Percentiles rank a stretch among this genome's conserved stretches.
Conservation (phyloP, 371 early-diverging fungal species). For the Mortierella sp. region DNA sequence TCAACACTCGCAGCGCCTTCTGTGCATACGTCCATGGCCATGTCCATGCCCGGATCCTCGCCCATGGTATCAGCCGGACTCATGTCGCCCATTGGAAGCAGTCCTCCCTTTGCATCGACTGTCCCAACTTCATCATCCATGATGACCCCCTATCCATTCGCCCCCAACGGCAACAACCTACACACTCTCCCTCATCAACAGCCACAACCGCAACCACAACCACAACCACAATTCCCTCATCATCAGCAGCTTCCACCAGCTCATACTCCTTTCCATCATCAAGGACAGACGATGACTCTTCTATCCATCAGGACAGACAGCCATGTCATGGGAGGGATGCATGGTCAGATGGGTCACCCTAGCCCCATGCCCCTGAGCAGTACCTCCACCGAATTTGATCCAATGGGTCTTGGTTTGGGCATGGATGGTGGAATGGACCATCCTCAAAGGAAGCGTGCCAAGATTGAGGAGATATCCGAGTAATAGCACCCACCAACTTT, state of each 20-base stretch:
- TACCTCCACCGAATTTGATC: constrained; percentile 14
- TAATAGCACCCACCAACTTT: constrained; percentile 21
- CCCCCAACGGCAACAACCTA: constrained; percentile 5
- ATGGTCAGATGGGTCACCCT: constrained; percentile 11
- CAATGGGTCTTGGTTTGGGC: constrained; percentile 8
- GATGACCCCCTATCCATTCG: constrained; percentile 12
- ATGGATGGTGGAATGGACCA: constrained; percentile 20
- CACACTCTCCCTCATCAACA: constrained; percentile 12
- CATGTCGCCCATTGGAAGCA: constrained; percentile 10
- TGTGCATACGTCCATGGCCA: constrained; percentile 6
- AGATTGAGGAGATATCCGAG: constrained; percentile 31
- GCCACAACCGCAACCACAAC: constrained; percentile 6
- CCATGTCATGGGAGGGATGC: constrained; percentile 9
- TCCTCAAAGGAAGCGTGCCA: constrained; percentile 42
- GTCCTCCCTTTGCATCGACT: constrained; percentile 2
- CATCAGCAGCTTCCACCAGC: constrained; percentile 23
- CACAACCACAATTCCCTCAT: constrained; percentile 15
- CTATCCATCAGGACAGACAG: constrained; percentile 34
- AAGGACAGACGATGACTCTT: constrained; percentile 22
- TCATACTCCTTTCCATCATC: no score
- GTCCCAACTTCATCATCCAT: constrained; percentile 7
- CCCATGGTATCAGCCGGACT: constrained; percentile 7
- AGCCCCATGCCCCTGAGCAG: no score
- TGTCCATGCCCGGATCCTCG: neutral
- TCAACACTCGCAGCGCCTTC: constrained; percentile 7